Base-by-base conservation (phyloP, 371 early-diverging fungal species). In the Mucor velutinosus region DNA sequence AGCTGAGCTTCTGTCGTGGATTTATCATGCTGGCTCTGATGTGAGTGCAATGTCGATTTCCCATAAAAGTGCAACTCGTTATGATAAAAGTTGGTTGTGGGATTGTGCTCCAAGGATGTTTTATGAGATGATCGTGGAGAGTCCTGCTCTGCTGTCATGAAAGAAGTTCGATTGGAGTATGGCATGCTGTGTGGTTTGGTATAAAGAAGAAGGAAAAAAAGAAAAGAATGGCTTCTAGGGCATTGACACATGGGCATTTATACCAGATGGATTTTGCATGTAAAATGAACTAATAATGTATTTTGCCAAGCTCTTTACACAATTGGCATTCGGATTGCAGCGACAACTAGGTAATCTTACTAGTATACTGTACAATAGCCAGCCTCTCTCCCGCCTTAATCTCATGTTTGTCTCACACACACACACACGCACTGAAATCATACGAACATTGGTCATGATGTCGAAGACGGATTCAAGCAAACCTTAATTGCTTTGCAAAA, bases 131-230 rank as follows among this genome's bases (percentile, higher is more conserved):
- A 23, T 14, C 39, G 7, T 58, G 58, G 58, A 30, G 64, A 64
- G n/a, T 19, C 56, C 29, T 55, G 56, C 35, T 64, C 64, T 19
- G 56, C 57, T 19, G 64, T 64, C 45, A 43, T 32, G 23, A 63
- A 63, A 1, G 64, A 63, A 14, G 64, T 63, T 39, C 56, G 64
- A 56, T 63, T 63, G 7, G 64, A 63, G 11, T 64, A 29, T 30
- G 64, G n/a, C 57, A 64, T 64, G 7, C 12, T 35, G n/a, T 37
- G 25, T 23, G 23, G 5, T 37, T 10, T 30, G 6, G 1, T 12
- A 30, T 27, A 57, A 4, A 30, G 12, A 57, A 57, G 14, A 30
- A 30, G 32, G 32, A 57, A 11, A 58, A 32, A 35, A n/a, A 58
- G 21, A 33, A 11, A 58, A 25, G 37, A 51, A 51, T 23, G 14